These are phyloP conservation scores for Colletotrichum karsti DNA, from an alignment of 2,329 filamentous ascomycete species.

Conservation along the genomic window DNA sequence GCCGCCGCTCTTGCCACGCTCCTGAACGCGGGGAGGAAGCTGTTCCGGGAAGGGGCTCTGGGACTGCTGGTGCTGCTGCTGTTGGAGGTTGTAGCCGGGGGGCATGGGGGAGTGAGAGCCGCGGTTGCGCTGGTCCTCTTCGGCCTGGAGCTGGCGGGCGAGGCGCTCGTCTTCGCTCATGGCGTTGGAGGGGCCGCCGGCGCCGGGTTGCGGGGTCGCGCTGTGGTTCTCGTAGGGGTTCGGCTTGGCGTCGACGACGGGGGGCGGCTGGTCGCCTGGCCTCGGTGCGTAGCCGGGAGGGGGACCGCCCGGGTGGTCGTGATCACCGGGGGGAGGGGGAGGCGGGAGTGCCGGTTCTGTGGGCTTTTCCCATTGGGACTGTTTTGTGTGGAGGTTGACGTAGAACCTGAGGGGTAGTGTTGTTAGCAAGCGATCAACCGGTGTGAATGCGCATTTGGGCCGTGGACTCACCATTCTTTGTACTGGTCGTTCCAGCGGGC, in stretches of 20 bases:
- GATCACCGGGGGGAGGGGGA: constrained; percentile 45
- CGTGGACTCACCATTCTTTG: constrained; percentile 73
- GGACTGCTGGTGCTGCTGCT: constrained; percentile 35
- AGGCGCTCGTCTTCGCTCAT: constrained; percentile 75
- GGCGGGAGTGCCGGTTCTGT: constrained; percentile 69
- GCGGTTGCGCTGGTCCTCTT: constrained; percentile 71
- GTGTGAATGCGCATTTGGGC: neutral
- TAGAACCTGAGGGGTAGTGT: constrained; percentile 75
- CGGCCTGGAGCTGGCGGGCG: constrained; percentile 81
- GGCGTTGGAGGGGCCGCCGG: constrained; percentile 35
- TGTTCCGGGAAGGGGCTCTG: constrained; percentile 43
- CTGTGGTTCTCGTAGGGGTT: constrained; percentile 54
- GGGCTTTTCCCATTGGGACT: constrained; percentile 90
- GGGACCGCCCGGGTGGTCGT: constrained; percentile 60
- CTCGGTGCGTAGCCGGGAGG: constrained; percentile 73
- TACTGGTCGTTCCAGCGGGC: constrained; percentile 89
- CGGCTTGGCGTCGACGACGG: constrained; percentile 65
- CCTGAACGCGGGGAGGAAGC: constrained; percentile 48
- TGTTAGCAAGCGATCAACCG: too few relatives aligned
- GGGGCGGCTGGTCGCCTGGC: constrained; percentile 44
- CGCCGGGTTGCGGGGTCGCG: constrained; percentile 41
- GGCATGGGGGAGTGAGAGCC: constrained; percentile 39
- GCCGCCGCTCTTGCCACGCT: constrained; percentile 49
- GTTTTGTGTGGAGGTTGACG: constrained; percentile 87
- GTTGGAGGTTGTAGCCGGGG: constrained; percentile 34